Evolutionary conservation across 495 filamentous ascomycete species (phyloP), one percentile per base, ranked within the genome.

Genomic region (Cenococcum geophilum): DNA sequence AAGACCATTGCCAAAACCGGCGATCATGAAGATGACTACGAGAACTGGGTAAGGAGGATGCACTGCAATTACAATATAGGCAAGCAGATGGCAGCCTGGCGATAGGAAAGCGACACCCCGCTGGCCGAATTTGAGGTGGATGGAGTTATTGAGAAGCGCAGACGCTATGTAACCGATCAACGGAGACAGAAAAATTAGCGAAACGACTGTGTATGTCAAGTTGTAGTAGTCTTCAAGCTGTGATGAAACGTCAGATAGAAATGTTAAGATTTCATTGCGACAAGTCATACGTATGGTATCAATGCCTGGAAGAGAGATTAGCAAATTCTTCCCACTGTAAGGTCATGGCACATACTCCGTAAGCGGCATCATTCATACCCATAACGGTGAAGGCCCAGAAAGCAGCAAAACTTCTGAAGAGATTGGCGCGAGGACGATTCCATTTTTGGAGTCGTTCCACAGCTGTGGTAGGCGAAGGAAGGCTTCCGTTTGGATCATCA

Each of bases 281-380:
- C 2, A 16, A 20, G 1, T 35, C 62, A n/a, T 65, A 73, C 72
- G 64, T 75, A 74, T 57, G 77, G 87, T 65, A 89, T 83, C 34
- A 90, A 74, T 64, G 87, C 81, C 82, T 86, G 53, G 11, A 32
- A 62, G 12, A 5, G 23, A 8, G 34, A 12, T 57, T 55, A 58
- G 48, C 50, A 40, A 12, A 21, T 21, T 37, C n/a, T 23, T 25
- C 14, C 23, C 10, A 23, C 2, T 36, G 12, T 32, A 12, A 27
- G 48, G 1, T 8, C 12, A 25, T 9, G 52, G 1, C 48, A 73
- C 83, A 78, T 75, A 89, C 88, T 47, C 89, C 89, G 65, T 86
- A 87, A 1, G 87, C 86, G 20, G 85, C 87, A 76, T 96, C 91
- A 71, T 89, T 93, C 67, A 83, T 79, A 6, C 91, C 91, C 82